Evolutionary conservation across 2,329 filamentous ascomycete genomes (phyloP), one percentile per base, ranked within the genome.

Genomic region (Didymella segeticola): DNA sequence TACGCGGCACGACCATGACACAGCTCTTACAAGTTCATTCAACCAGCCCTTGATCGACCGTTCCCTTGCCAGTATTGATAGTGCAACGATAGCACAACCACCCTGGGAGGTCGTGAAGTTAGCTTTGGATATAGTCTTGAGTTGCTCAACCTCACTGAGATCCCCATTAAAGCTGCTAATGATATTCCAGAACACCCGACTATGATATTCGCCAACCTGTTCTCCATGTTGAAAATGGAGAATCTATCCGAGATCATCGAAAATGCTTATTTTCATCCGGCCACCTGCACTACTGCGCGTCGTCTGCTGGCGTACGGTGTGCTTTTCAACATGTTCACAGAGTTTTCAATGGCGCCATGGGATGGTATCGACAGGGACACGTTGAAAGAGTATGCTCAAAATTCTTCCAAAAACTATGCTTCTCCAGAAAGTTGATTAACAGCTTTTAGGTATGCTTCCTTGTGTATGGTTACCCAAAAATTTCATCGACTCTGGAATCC

Each of bases 221-320:
- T 73, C 27, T 70, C 70, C 0, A 72, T 69, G 30, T 50, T 73
- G 4, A 62, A 63, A 17, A 57, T 73, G 62, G 47, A 51, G 5
- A 70, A 68, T 19, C 34, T 71, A 6, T 62, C 58, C 22, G 62
- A 60, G 1, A 62, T 66, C 3, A 60, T 68, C 37, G 59, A 68
- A 38, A 63, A 73, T 15, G 61, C 62, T 9, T 73, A 63, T 29
- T 47, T 66, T 3, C 48, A 62, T 9, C 60, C 65, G 11, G 43
- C 56, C 17, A 53, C 58, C 5, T 65, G 61, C 41, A 51, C 57
- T 2, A 53, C 64, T n/a, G 53, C 61, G 17, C 67, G 68, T 9
- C 62, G 68, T 7, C 51, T 73, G 10, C 57, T 73, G 8, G 63
- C 69, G 0, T 73, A 66, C 38, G 70, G 70, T 4, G 55, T 72